Conservation (phyloP, 2,329 filamentous ascomycete genomes). For the Colletotrichum lupini region DNA sequence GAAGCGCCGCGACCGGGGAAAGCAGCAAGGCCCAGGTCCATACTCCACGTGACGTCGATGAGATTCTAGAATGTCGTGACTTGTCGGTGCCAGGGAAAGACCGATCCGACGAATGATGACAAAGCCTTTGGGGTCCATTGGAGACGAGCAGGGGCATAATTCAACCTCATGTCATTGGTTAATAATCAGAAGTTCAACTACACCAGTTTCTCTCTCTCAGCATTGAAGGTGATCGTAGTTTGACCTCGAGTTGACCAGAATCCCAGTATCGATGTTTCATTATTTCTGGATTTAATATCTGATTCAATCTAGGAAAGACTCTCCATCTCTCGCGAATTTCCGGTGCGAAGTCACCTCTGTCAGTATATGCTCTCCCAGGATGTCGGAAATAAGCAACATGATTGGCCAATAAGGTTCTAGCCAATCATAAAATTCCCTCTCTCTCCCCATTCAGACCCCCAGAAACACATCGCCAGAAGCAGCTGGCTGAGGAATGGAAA, state of each 20-base stretch:
- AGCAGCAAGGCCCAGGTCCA: not conserved
- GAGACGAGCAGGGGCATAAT: not conserved
- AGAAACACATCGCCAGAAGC: slow-evolving; percentile 7
- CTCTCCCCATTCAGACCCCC: not conserved
- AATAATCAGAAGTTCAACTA: not conserved
- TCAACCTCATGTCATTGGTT: slow-evolving; percentile 4
- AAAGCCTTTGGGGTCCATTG: not conserved
- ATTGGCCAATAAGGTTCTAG: slow-evolving; percentile 4
- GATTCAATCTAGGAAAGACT: not conserved
- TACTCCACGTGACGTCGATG: slow-evolving; percentile 17
- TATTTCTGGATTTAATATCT: not conserved
- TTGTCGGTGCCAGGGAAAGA: not conserved
- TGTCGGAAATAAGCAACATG: not conserved
- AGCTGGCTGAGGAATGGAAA: slow-evolving; percentile 1
- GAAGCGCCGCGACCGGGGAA: slow-evolving; percentile 27
- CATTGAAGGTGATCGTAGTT: not conserved
- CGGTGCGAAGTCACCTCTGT: too few species aligned
- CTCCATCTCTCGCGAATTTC: not conserved
- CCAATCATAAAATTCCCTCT: slow-evolving; percentile 8
- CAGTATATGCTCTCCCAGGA: not conserved
- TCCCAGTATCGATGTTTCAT: too few species aligned
- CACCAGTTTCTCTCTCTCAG: not conserved
- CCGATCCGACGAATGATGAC: slow-evolving; percentile 9
- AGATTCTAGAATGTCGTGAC: slow-evolving; percentile 8
- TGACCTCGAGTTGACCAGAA: not conserved